Evolutionary conservation across 2,329 filamentous ascomycete species (phyloP), one percentile per base, ranked within the genome.

Genomic region (Exophiala viscosa): DNA sequence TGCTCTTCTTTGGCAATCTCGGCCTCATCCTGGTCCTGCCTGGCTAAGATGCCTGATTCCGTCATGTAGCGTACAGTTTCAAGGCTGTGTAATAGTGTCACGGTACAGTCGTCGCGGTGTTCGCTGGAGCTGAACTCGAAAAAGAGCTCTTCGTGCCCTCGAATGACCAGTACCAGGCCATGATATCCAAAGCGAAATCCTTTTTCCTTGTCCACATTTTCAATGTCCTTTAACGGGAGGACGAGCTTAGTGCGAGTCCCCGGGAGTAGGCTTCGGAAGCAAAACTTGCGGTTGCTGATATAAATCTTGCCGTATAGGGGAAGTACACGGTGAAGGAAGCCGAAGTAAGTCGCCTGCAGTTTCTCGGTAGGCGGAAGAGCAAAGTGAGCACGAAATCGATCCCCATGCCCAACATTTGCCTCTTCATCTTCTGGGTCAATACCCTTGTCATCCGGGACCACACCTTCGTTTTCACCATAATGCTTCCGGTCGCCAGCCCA

Each of bases 301-400:
- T 99, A 99, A 32, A 97, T 88, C 71, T 97, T 99, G 62, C 93
- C 93, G 64, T 96, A 97, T 1, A 97, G 78, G 2, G 93, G 93
- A 28, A 97, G 71, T 0, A 96, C 89, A 2, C 91, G 84, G 62
- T 95, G 84, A n/a, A 97, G 78, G 66, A 88, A 88, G n/a, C 88
- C 90, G 69, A 90, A 97, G 70, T 93, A 97, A 1, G 90, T 88
- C 1, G 92, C 91, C 58, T 89, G 84, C 1, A 99, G 80, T 66
- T 83, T 87, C 67, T 99, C 93, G 0, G 83, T 83, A 32, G 84
- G 77, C 0, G 91, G 88, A n/a, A 97, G 77, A 1, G 90, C 88
- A 72, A 99, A 99, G 65, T 97, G 90, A 1, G 85, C 82, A 40
- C 89, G 84, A 70, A 97, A 97, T 20, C 92, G 84, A 60, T 81